phyloP scores from a whole-genome alignment of 768 basidiomycete genomes.

The Leccinum rimulosum region DNA sequence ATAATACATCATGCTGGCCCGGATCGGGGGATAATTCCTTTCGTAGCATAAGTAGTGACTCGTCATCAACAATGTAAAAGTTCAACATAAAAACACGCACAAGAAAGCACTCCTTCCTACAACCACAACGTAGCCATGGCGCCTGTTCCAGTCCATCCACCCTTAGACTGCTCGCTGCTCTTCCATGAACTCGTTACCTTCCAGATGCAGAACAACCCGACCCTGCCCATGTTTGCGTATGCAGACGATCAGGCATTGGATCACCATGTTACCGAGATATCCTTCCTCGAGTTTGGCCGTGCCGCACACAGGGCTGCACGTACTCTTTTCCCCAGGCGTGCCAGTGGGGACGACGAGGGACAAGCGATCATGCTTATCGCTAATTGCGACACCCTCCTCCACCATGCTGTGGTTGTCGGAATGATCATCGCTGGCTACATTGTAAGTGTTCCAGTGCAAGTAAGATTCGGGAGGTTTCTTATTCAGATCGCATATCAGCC shows the following conservation, averaged over 20 bases:
- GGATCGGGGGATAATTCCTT: too few relatives aligned
- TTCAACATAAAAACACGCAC: neutral
- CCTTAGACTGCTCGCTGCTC: conserved; percentile 14
- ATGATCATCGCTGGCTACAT: conserved; percentile 28
- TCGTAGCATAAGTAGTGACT: too few relatives aligned
- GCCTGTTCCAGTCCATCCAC: conserved; percentile 10
- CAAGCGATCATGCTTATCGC: conserved; percentile 33
- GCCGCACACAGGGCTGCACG: conserved; percentile 33
- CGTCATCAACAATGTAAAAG: too few relatives aligned
- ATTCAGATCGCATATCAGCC: conserved; percentile 12
- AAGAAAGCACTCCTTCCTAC: neutral
- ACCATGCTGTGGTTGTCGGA: conserved; percentile 13
- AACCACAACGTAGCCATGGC: neutral
- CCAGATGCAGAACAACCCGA: conserved; percentile 12
- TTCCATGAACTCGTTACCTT: conserved; percentile 21
- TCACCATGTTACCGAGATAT: conserved; percentile 9
- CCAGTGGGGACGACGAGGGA: conserved; percentile 13
- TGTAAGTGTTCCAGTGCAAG: conserved; percentile 30
- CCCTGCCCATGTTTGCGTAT: conserved; percentile 14
- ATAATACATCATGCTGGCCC: too few relatives aligned
- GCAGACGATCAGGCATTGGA: conserved; percentile 10
- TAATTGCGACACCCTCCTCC: conserved; percentile 25
- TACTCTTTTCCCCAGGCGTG: conserved; percentile 10
- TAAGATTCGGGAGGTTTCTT: conserved; percentile 24
- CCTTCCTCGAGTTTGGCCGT: conserved; percentile 14